Base-by-base conservation (phyloP, 257 asterid species). In the Cinchona pubescens region DNA sequence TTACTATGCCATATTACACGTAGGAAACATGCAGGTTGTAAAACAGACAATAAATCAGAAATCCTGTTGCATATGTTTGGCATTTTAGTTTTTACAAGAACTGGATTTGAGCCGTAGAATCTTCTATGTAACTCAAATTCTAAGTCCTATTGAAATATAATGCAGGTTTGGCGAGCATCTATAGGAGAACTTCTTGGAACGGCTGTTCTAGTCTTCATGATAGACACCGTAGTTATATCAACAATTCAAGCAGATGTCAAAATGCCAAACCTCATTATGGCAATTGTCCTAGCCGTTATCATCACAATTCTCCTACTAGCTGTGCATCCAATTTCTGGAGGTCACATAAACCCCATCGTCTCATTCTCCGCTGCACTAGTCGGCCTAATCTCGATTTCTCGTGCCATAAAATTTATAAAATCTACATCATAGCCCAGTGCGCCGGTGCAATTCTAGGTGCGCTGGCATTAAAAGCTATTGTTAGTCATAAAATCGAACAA, bases 261-360 rank as follows among this genome's bases (percentile, higher is more conserved):
- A 78, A 86, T 89, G 87, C 82, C 95, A 9, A 90, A 86, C 76
- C 79, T 92, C 10, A 74, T 90, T 0, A 58, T 87, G 34, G 85
- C 97, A 1, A 49, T 87, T 48, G 83, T 92, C 0, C 83, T 87
- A 2, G 91, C 92, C 14, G 67, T 92, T 42, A 81, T 80, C 67
- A 77, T 89, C 69, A 69, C 86, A 5, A 85, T 92, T 79, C 88
- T 92, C 75, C 89, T 88, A 59, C 82, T 92, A 0, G 96, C 96
- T 0, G 90, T 90, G 34, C 87, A 83, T 68, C 97, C 97, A 0
- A 76, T 92, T 42, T 92, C 97, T 56, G 97, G 97, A 0, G 97
- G 95, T 77, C 95, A 88, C 85, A 85, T 92, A 71, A 90, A 90
- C 84, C 97, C 97, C 8, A 84, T 90, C 53, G 79, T 92, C 87